Conservation (phyloP, 1,284 basidiomycete species). For the Apiotrichum porosum region DNA sequence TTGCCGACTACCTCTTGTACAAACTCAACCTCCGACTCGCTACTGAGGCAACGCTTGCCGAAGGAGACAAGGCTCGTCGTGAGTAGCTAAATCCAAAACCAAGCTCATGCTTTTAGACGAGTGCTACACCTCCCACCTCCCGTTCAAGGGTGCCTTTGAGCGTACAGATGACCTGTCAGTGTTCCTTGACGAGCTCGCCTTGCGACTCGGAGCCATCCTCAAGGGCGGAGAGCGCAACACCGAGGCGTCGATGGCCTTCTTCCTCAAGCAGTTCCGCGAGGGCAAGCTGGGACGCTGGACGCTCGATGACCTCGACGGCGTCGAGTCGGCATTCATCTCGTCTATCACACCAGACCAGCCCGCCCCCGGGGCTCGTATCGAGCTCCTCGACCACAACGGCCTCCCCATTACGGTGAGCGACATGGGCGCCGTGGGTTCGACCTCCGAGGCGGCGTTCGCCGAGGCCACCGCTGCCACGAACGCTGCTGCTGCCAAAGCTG, state of each 20-base stretch:
- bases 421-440: constrained; percentile 3
- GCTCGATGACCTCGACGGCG: constrained; percentile 48
- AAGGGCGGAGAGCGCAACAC: constrained; percentile 69
- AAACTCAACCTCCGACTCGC: constrained; percentile 66
- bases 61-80: constrained; percentile 48
- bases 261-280: constrained; percentile 79
- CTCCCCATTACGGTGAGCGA: not conserved
- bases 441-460: not conserved
- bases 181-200: constrained; percentile 66
- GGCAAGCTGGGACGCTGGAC: constrained; percentile 55
- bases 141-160: constrained; percentile 50
- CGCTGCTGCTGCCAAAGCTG: too few relatives aligned
- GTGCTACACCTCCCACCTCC: constrained; percentile 61
- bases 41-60: constrained; percentile 12
- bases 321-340: constrained; percentile 4
- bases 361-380: not conserved
- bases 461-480: too few relatives aligned
- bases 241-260: constrained; percentile 67
- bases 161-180: constrained; percentile 56
- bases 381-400: not conserved
- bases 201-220: constrained; percentile 70
- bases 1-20: constrained; percentile 85
- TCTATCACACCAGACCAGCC: not conserved
- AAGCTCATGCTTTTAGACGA: constrained; percentile 24
- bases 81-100: constrained; percentile 39